A percentile compares a stretch with the other conserved stretches of the same genome.
Evolutionary conservation across 306 rosid genomes (phyloP).

Genomic region (Quercus cerris): DNA sequence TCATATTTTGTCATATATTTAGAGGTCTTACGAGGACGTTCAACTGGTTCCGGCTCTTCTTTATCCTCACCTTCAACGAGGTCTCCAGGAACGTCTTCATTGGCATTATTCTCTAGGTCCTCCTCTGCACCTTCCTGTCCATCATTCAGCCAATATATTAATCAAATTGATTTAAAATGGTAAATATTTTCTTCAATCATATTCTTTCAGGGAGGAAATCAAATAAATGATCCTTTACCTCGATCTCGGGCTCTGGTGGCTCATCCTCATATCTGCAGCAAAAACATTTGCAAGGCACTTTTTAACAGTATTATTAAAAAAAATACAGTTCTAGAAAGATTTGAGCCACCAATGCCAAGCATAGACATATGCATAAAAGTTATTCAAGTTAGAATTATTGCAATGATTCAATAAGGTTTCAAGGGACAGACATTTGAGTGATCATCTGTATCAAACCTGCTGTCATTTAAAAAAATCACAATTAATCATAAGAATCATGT

Average conservation of each 20-base stretch:
- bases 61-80: slow-evolving; percentile 57
- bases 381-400: not conserved
- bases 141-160: slow-evolving; percentile 10
- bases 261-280: slow-evolving; percentile 77
- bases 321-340: not conserved
- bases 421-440: not conserved
- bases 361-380: not conserved
- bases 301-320: not conserved
- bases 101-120: slow-evolving; percentile 58
- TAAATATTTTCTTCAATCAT: not conserved
- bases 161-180: not conserved
- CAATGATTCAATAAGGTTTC: not conserved
- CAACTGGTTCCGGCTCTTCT: slow-evolving; percentile 44
- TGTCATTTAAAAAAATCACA: not conserved
- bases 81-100: slow-evolving; percentile 59
- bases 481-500: not conserved
- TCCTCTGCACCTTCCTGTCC: slow-evolving; percentile 90
- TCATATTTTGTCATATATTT: slow-evolving; percentile 93
- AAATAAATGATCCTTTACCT: slow-evolving; percentile 34
- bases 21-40: slow-evolving; percentile 71
- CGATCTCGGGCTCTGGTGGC: slow-evolving; percentile 85
- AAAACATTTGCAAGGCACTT: not conserved
- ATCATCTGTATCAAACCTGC: not conserved
- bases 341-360: not conserved
- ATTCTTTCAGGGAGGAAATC: not conserved